Conservation (phyloP, 257 asterid species). For the Solanum sparsipilum region DNA sequence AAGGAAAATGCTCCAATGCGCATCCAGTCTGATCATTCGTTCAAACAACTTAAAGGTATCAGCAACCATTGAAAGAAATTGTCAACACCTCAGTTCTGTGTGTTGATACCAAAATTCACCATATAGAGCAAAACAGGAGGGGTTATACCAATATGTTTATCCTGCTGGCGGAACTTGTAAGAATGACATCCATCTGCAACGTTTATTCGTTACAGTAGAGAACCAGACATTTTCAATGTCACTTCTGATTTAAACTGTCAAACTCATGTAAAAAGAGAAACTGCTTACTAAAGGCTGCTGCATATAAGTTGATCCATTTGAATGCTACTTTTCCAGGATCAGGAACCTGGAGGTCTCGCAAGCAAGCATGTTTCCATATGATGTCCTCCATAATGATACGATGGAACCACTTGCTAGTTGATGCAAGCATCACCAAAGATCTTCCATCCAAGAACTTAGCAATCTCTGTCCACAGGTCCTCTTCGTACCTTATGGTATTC, state of each 20-base stretch:
- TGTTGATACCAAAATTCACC: not conserved
- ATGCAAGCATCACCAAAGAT: conserved; percentile 78
- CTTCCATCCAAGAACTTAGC: conserved; percentile 89
- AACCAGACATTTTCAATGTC: not conserved
- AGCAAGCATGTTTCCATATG: conserved; percentile 76
- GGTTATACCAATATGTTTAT: conserved; percentile 77
- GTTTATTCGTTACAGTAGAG: not conserved
- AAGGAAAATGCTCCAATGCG: conserved; percentile 80
- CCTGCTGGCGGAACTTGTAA: conserved; percentile 64
- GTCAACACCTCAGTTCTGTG: not conserved
- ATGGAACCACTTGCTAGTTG: conserved; percentile 71
- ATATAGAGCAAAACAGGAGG: conserved; percentile 1
- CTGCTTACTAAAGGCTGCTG: conserved; percentile 66
- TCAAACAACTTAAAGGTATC: conserved; percentile 1
- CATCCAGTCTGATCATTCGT: conserved; percentile 64
- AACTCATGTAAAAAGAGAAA: conserved; percentile 4
- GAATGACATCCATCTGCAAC: conserved; percentile 95
- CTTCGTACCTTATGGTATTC: conserved; percentile 56
- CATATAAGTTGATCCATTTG: conserved; percentile 78
- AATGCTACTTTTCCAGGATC: conserved; percentile 58
- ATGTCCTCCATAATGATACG: conserved; percentile 59
- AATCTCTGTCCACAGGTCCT: conserved; percentile 86
- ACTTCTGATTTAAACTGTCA: not conserved
- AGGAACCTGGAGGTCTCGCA: conserved; percentile 89
- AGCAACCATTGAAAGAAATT: not conserved